Base-by-base conservation (phyloP, 331 rosid genomes). In the Cucumis variabilis region DNA sequence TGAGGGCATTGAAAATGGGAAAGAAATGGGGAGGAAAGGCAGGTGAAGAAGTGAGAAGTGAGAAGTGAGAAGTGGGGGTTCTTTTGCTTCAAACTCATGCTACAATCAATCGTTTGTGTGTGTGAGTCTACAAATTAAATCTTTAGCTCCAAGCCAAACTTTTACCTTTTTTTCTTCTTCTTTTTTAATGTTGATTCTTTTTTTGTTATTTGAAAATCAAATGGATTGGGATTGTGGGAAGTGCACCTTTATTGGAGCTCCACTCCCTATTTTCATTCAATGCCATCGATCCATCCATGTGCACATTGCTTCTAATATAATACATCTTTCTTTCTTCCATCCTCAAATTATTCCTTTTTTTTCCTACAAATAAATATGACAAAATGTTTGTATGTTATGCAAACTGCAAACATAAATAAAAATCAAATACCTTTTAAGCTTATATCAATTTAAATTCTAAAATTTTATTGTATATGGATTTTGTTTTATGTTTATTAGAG, bases 151-250 rank as follows among this genome's bases (percentile, higher is more conserved):
- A 77, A 77, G n/a, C 83, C 14, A 50, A 50, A 23, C 13, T 6
- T 50, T 21, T 13, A 15, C 58, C 15, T 1, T 51, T 50, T 77
- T 8, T 2, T 63, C 9, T 9, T 1, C 9, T 7, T 7, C 23
- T 20, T 0, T 1, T 50, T 2, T 11, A 33, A 33, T 33, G 37
- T 33, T 33, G 37, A 33, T 33, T 7, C 1, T 1, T 50, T 2
- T 11, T 46, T 24, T 50, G 11, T 24, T 46, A 23, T 76, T 76
- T 76, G 21, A 77, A 77, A 77, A 77, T 50, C 63, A 50, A 77
- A 24, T 48, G 66, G 65, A 48, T 77, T 48, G 83, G 37, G 83
- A 23, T 77, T 77, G 83, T n/a, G 83, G 83, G 83, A 46, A n/a
- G 37, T 77, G 83, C 65, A 77, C 13, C 63, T 44, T 74, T 77